Evolutionary conservation across 495 filamentous ascomycete genomes (phyloP), one percentile per base, ranked within the genome.

Genomic region (Clohesyomyces aquaticus): DNA sequence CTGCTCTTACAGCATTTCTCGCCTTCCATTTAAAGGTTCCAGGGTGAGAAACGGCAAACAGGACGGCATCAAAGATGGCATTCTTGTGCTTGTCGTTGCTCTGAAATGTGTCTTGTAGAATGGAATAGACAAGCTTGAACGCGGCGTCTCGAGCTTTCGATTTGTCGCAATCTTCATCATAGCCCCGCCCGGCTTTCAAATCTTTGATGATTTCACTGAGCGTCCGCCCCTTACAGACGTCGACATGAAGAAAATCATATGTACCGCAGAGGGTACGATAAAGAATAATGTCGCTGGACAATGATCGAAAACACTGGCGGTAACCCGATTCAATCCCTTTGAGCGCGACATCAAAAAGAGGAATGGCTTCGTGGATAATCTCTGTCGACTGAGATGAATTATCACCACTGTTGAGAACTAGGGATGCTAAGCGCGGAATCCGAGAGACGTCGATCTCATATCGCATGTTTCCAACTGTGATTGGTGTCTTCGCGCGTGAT

Each of bases 21-120:
- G 48, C n/a, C 23, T 51, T 51, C 48, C 48, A 51, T 27, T 51
- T 51, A n/a, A 51, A 51, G n/a, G 48, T 51, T 51, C 48, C 48
- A 26, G 48, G 48, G n/a, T 27, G 48, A 23, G 48, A 51, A 23
- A 51, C 48, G n/a, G 27, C 48, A 51, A 51, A 51, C 48, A 51
- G 4, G 48, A 51, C 48, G 48, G 48, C 48, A 51, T 51, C n/a
- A 51, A 51, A 51, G 32, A 51, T 51, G 48, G 48, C 3, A 51
- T 51, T 51, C 48, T 51, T 51, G 48, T 27, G 48, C 48, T 51
- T 51, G 48, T 51, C 48, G n/a, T 25, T 51, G 48, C 48, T 51
- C 48, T 51, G 48, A 27, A 51, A 51, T 27, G 48, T 23, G 48
- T 51, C 48, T 22, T 51, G 22, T 27, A 51, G 23, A 51, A 51